phyloP scores from a whole-genome alignment of 2,329 filamentous ascomycete species.

The Biscogniauxia mediterranea region DNA sequence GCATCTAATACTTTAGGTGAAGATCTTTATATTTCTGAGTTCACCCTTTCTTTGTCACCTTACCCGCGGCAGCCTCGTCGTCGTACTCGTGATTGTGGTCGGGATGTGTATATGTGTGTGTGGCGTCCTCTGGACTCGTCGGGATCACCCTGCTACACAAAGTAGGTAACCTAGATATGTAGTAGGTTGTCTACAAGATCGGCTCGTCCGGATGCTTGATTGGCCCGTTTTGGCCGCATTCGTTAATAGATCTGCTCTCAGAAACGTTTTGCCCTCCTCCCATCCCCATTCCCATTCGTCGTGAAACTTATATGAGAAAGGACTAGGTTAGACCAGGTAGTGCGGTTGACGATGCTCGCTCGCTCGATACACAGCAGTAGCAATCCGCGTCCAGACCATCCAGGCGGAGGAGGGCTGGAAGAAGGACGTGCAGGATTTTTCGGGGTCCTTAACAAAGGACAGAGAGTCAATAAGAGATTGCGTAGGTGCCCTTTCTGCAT shows the following conservation, averaged over 20 bases:
- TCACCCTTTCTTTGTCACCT: conserved; percentile 9
- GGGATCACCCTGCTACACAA: conserved; percentile 10
- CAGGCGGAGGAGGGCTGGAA: not conserved
- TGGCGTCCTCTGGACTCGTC: conserved; percentile 10
- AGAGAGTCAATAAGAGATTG: not conserved
- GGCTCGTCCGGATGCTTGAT: conserved; percentile 10
- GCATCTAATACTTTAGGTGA: not conserved
- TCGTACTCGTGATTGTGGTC: conserved; percentile 1
- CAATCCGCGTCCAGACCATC: not conserved
- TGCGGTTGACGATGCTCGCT: not conserved
- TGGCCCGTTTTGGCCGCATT: conserved; percentile 4
- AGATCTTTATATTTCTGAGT: conserved; percentile 1
- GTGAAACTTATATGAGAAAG: not conserved
- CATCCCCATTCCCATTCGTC: not conserved
- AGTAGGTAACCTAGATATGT: too few species aligned
- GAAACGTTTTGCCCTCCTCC: not conserved
- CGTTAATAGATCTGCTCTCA: not conserved
- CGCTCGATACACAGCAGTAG: not conserved
- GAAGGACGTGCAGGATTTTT: not conserved
- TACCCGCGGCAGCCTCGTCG: conserved; percentile 16
- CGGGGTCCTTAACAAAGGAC: not conserved
- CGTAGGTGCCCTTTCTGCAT: not conserved
- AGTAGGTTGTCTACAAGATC: conserved; percentile 11
- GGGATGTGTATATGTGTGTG: not conserved
- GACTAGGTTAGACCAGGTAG: not conserved